Evolutionary conservation across 2,329 filamentous ascomycete species (phyloP).

Genomic region (Lithohypha guttulata): DNA sequence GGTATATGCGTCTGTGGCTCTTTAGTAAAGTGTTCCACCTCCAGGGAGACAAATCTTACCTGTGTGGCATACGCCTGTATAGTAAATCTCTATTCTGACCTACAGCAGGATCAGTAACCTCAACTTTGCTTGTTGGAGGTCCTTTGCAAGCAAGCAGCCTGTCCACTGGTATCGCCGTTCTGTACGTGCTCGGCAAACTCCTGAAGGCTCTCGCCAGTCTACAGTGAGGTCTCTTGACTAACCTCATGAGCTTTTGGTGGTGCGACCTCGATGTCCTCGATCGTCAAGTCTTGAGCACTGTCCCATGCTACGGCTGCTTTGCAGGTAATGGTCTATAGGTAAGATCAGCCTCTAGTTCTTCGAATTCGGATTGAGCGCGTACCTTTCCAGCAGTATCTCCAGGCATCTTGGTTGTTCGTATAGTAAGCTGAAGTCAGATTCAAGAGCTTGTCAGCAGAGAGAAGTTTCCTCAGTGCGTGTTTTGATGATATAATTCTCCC

Average conservation of each 20-base stretch:
- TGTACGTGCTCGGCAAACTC: too few species aligned
- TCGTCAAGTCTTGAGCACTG: constrained; percentile 74
- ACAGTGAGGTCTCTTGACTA: too few species aligned
- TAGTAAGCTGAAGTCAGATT: not conserved
- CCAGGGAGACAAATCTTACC: constrained; percentile 41
- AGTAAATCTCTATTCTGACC: constrained; percentile 93
- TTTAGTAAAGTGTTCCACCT: constrained; percentile 5
- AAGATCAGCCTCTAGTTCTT: not conserved
- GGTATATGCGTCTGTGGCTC: constrained; percentile 68
- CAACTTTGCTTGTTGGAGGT: too few species aligned
- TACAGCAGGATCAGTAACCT: too few species aligned
- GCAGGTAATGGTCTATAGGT: constrained; percentile 75
- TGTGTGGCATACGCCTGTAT: constrained; percentile 98
- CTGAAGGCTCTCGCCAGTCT: too few species aligned
- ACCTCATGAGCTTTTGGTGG: constrained; percentile 85
- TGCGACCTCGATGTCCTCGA: constrained; percentile 87
- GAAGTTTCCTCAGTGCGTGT: not conserved
- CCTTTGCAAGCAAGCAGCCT: too few species aligned
- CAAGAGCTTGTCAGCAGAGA: not conserved
- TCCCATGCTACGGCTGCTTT: constrained; percentile 97
- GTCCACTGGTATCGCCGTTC: too few species aligned
- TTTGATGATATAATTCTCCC: not conserved
- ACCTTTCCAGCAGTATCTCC: constrained; percentile 22
- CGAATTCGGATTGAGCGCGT: constrained; percentile 1
- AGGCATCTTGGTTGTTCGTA: constrained; percentile 16